phyloP scores from a whole-genome alignment of 805 yeast genomes.

The Zygosaccharomyces siamensis region DNA sequence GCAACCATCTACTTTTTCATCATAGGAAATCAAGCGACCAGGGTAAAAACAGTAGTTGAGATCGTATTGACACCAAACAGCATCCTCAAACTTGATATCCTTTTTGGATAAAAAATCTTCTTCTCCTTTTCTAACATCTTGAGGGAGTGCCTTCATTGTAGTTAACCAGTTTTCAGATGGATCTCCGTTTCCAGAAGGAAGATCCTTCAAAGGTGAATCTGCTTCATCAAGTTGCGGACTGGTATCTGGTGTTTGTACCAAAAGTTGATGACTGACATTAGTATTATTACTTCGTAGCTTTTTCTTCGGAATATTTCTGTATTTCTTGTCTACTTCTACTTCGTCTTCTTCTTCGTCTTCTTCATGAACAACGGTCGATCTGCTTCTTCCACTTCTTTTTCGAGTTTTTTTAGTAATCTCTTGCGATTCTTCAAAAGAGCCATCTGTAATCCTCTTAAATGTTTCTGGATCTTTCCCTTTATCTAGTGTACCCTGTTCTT shows the following conservation, averaged over 20 bases:
- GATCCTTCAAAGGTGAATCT: background rate
- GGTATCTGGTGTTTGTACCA: background rate
- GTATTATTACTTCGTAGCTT: background rate
- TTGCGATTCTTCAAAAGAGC: conserved; percentile 18
- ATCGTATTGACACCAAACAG: conserved; percentile 53
- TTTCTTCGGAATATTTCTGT: conserved; percentile 7
- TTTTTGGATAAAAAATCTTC: conserved; percentile 22
- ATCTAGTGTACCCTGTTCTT: conserved; percentile 14
- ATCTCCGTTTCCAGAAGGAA: background rate
- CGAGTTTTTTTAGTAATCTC: conserved; percentile 17
- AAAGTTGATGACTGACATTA: background rate
- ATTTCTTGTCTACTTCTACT: background rate
- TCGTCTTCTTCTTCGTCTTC: conserved; percentile 1
- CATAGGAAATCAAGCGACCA: conserved; percentile 37
- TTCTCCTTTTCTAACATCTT: conserved; percentile 6
- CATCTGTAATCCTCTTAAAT: background rate
- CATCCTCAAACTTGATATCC: conserved; percentile 32
- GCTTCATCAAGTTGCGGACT: background rate
- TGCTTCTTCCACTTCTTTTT: conserved; percentile 6
- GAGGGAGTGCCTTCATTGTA: background rate
- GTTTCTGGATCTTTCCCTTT: background rate
- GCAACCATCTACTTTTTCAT: conserved; percentile 16
- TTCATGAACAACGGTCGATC: background rate
- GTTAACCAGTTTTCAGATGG: background rate
- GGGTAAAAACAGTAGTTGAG: conserved; percentile 44